These are phyloP conservation scores for Neoboletus magnificus DNA, from an alignment of 768 basidiomycete species.

Conservation along the genomic window DNA sequence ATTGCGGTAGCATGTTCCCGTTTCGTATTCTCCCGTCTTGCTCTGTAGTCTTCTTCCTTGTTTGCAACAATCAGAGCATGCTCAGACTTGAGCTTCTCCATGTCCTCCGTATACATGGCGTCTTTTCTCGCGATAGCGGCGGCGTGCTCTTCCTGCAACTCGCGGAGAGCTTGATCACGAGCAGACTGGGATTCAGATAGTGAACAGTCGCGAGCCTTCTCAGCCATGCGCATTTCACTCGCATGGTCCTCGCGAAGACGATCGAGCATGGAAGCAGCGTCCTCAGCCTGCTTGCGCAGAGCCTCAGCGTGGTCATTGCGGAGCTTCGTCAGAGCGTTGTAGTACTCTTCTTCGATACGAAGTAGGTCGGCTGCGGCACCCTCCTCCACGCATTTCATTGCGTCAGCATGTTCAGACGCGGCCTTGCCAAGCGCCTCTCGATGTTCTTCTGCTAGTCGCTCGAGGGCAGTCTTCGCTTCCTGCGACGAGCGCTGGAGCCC, in stretches of 20 bases:
- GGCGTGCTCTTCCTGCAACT: slow-evolving; percentile 70
- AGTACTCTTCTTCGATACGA: slow-evolving; percentile 77
- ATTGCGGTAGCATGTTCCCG: slow-evolving; percentile 35
- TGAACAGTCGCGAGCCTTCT: slow-evolving; percentile 72
- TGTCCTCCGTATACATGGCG: slow-evolving; percentile 56
- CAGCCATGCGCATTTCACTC: slow-evolving; percentile 65
- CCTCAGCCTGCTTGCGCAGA: slow-evolving; percentile 57
- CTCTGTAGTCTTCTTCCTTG: slow-evolving; percentile 59
- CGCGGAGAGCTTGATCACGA: slow-evolving; percentile 55
- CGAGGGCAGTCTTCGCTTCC: slow-evolving; percentile 51
- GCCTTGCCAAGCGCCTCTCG: slow-evolving; percentile 47
- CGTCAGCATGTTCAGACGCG: slow-evolving; percentile 50
- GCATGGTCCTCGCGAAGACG: slow-evolving; percentile 76
- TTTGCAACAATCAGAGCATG: slow-evolving; percentile 51
- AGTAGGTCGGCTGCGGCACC: slow-evolving; percentile 54
- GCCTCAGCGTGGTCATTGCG: slow-evolving; percentile 68
- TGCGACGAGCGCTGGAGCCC: slow-evolving; percentile 51
- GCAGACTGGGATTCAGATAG: slow-evolving; percentile 73
- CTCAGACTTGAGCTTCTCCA: slow-evolving; percentile 62
- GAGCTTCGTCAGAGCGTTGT: slow-evolving; percentile 74
- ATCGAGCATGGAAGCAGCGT: slow-evolving; percentile 60
- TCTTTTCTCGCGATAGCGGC: slow-evolving; percentile 67
- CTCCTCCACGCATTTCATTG: slow-evolving; percentile 59
- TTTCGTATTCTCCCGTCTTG: slow-evolving; percentile 31
- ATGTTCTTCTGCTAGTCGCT: slow-evolving; percentile 51